Base-by-base conservation (phyloP, 164 flowering plant species). In the Aristolochia fimbriata region DNA sequence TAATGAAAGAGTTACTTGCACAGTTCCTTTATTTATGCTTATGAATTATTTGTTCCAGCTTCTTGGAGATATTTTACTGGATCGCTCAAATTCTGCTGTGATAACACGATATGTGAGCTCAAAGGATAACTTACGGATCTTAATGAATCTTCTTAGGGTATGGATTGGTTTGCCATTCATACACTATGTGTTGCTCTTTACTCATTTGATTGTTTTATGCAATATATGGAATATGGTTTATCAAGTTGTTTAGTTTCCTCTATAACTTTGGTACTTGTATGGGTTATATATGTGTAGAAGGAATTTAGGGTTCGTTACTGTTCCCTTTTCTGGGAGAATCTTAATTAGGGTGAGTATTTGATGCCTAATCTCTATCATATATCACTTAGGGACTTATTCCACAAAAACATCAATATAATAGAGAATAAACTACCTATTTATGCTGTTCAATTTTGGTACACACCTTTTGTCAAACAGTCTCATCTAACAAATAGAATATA, bases 121-220 rank as follows among this genome's bases (percentile, higher is more conserved):
- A 52, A 83, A 75, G 71, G 93, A 88, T 45, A 91, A 94, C 67
- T 77, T 94, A 74, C 81, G 82, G 75, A 84, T 94, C 64, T 77
- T 88, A 25, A 94, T 94, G 99, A 91, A 85, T 80, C 96, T 91
- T 71, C 82, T 94, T 13, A 81, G 95, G 81, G 97, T 94, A 86
- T 57, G 71, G n/a, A 41, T 20, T 43, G 50, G 45, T 53, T 52
- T 10, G 11, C 31, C 21, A 27, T 60, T 30, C 55, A 20, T 49
- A 25, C 53, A 14, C 22, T 6, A 43, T 43, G 41, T 56, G 37
- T 16, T 56, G 59, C 59, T 14, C 31, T 19, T 19, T 21, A 19
- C 22, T 49, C 20, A 49, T 10, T 37, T 37, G 43, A 37, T 37
- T 49, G n/a, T 49, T 15, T 19, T 49, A 17, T 49, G 20, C 52